Conservation (phyloP, 306 rosid species). For the Prosopis cineraria region DNA sequence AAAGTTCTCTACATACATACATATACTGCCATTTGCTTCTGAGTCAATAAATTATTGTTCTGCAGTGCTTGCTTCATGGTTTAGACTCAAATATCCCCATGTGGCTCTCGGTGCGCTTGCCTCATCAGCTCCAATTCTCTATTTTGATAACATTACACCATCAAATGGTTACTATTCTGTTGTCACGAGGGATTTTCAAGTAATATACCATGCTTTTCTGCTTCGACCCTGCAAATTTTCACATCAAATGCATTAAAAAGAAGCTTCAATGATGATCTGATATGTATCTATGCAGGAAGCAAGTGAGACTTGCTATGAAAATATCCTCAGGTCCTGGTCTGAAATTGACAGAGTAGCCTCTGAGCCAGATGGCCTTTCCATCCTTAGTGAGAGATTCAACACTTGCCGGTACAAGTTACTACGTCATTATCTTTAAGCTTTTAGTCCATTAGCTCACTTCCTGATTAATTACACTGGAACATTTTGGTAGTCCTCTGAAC, state of each 20-base stretch:
- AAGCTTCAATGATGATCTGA: background rate
- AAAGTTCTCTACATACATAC: background rate
- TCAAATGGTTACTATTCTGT: conserved; percentile 26
- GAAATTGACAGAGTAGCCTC: conserved; percentile 55
- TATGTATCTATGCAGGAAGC: conserved; percentile 44
- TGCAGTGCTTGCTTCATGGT: conserved; percentile 58
- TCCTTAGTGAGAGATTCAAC: conserved; percentile 51
- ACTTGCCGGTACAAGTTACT: conserved; percentile 53
- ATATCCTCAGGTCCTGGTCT: conserved; percentile 59
- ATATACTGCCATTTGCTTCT: background rate
- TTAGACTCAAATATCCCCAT: conserved; percentile 58
- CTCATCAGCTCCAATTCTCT: conserved; percentile 55
- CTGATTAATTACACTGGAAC: background rate
- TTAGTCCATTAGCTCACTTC: background rate
- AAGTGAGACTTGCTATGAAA: conserved; percentile 45
- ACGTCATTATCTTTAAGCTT: conserved; percentile 36
- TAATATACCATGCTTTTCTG: conserved; percentile 26
- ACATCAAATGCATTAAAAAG: background rate
- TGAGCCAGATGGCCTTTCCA: conserved; percentile 49
- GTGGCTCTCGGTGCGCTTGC: conserved; percentile 52
- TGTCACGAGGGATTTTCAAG: conserved; percentile 67
- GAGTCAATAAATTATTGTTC: background rate
- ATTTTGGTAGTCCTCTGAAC: conserved; percentile 49
- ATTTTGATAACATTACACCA: conserved; percentile 47
- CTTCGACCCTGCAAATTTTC: background rate